Evolutionary conservation across 2,329 filamentous ascomycete species (phyloP).

Genomic region (Ophiostoma populinum): DNA sequence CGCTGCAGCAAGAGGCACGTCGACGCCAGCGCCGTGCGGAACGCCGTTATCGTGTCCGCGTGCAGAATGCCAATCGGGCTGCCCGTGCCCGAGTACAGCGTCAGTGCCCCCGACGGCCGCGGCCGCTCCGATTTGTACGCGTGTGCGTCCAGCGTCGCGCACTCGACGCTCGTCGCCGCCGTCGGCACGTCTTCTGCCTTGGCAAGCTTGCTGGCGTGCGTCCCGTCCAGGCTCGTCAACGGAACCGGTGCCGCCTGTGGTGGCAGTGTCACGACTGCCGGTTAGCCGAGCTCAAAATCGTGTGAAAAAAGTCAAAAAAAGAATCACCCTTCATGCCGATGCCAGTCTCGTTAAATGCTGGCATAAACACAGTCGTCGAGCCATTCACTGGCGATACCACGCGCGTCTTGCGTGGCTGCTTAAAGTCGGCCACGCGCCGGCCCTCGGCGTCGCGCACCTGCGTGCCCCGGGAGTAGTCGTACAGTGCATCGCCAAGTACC

Average conservation of each 20-base stretch:
- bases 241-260: too few species aligned
- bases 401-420: slow-evolving; percentile 37
- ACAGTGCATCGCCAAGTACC: slow-evolving; percentile 32
- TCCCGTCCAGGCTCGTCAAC: slow-evolving; percentile 15
- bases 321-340: slow-evolving; percentile 54
- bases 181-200: too few species aligned
- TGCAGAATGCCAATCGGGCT: slow-evolving; percentile 50
- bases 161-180: too few species aligned
- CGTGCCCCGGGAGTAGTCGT: slow-evolving; percentile 43
- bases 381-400: slow-evolving; percentile 30
- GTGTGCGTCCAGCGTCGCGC: too few species aligned
- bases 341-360: slow-evolving; percentile 43
- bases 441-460: slow-evolving; percentile 21
- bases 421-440: slow-evolving; percentile 19
- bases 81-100: slow-evolving; percentile 47
- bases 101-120: slow-evolving; percentile 46
- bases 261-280: slow-evolving; percentile 42
- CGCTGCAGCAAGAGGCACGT: slow-evolving; percentile 49
- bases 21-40: slow-evolving; percentile 60
- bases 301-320: too few species aligned
- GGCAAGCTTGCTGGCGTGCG: too few species aligned
- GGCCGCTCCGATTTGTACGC: too few species aligned
- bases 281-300: too few species aligned
- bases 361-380: slow-evolving; percentile 56
- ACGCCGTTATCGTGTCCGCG: slow-evolving; percentile 59